These are phyloP conservation scores for Fusarium annulatum DNA, from an alignment of 2,329 filamentous ascomycete genomes.

Conservation along the genomic window DNA sequence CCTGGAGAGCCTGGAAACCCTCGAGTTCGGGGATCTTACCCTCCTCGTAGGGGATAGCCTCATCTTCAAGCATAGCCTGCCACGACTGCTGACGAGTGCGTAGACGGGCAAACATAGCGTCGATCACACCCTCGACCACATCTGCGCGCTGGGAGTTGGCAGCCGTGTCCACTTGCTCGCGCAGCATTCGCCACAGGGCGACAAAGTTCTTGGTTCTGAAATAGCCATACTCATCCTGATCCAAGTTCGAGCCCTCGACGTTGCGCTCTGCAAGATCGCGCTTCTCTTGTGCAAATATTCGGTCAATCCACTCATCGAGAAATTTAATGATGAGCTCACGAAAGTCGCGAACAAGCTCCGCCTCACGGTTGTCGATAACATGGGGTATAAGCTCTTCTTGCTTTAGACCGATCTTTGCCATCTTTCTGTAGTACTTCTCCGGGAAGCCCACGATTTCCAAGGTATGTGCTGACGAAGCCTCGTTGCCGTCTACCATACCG, in stretches of 20 bases:
- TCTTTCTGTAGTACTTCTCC: slow-evolving; percentile 95
- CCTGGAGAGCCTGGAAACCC: slow-evolving; percentile 83
- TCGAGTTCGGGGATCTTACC: slow-evolving; percentile 66
- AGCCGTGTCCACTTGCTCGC: slow-evolving; percentile 89
- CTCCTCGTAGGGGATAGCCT: slow-evolving; percentile 78
- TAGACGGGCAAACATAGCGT: slow-evolving; percentile 92
- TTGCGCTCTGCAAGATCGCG: slow-evolving; percentile 83
- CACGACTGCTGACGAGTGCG: slow-evolving; percentile 85
- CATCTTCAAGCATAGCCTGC: slow-evolving; percentile 89
- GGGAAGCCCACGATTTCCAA: slow-evolving; percentile 95
- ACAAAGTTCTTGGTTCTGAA: slow-evolving; percentile 92
- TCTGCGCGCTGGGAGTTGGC: slow-evolving; percentile 87
- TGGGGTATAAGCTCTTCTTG: slow-evolving; percentile 84
- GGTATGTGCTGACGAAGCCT: slow-evolving; percentile 86
- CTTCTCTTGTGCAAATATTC: slow-evolving; percentile 85
- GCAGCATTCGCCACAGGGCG: slow-evolving; percentile 97
- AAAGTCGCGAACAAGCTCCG: slow-evolving; percentile 93
- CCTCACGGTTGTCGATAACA: slow-evolving; percentile 88
- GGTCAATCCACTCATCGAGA: slow-evolving; percentile 97
- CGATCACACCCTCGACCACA: slow-evolving; percentile 93
- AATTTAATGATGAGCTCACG: slow-evolving; percentile 94
- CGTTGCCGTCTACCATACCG: slow-evolving; percentile 82
- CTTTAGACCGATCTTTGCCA: slow-evolving; percentile 86
- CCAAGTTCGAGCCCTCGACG: slow-evolving; percentile 78
- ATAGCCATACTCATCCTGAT: slow-evolving; percentile 88